Percentiles rank a stretch among this genome's conserved stretches.
These are phyloP conservation scores for rapeseed (Brassica napus) DNA, from an alignment of 345 rosid genomes.

Conservation along the genomic window Da-Ae NC_063436.1:8569001-8569500, in stretches of 20 bases:
- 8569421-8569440: constrained; percentile 77
- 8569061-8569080: not conserved
- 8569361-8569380: constrained; percentile 52
- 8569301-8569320: constrained; percentile 71
- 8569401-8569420: constrained; percentile 71
- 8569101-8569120: not conserved
- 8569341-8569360: constrained; percentile 82
- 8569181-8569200: constrained; percentile 74
- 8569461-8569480: constrained; percentile 33
- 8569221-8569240: constrained; percentile 82
- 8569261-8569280: constrained; percentile 88
- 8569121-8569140: not conserved
- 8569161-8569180: constrained; percentile 44
- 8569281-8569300: constrained; percentile 67
- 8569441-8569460: constrained; percentile 39
- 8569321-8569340: constrained; percentile 58
- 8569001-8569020: constrained; percentile 1
- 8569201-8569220: constrained; percentile 77
- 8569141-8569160: constrained; percentile 46
- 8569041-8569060: not conserved
- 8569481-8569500: constrained; percentile 14
- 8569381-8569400: constrained; percentile 65
- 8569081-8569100: not conserved
- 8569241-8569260: constrained; percentile 71
- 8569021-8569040: constrained; percentile 12